phyloP scores from a whole-genome alignment of 2,329 filamentous ascomycete genomes.

The Raffaelea deltoideospora region DNA sequence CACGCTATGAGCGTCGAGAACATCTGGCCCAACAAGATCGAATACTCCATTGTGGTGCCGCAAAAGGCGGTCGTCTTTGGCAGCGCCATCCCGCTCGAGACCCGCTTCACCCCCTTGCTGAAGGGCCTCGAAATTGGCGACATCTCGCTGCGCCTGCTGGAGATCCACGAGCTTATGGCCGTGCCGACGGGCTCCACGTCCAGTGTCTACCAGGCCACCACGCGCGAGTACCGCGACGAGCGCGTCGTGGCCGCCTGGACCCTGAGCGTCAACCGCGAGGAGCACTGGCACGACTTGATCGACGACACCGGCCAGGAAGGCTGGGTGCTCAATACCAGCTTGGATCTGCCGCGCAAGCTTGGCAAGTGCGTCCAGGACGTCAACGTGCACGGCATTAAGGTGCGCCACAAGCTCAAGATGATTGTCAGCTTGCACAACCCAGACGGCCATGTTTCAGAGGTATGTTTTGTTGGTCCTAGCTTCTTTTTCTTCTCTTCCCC shows the following conservation, averaged over 20 bases:
- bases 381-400: constrained; percentile 76
- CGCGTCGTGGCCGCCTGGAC: constrained; percentile 48
- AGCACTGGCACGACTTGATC: constrained; percentile 56
- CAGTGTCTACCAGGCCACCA: constrained; percentile 27
- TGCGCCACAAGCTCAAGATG: constrained; percentile 84
- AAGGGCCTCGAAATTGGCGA: constrained; percentile 81
- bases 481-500: not conserved
- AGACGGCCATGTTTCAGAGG: constrained; percentile 81
- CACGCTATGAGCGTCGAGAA: constrained; percentile 95
- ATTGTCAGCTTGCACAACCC: constrained; percentile 86
- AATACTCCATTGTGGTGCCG: constrained; percentile 86
- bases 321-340: constrained; percentile 43
- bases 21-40: constrained; percentile 93
- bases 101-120: constrained; percentile 72
- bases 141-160: constrained; percentile 65
- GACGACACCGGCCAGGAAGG: constrained; percentile 53
- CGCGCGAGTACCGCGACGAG: constrained; percentile 45
- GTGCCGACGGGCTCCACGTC: constrained; percentile 27
- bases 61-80: constrained; percentile 92
- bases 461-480: not conserved
- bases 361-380: constrained; percentile 79
- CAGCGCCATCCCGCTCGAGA: constrained; percentile 68
- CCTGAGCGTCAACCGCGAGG: constrained; percentile 36
- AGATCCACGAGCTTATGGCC: constrained; percentile 46
- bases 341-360: constrained; percentile 66